Evolutionary conservation across 306 rosid genomes (phyloP), one percentile per base, ranked within the genome.

Genomic region (Arachis hypogaea): DNA sequence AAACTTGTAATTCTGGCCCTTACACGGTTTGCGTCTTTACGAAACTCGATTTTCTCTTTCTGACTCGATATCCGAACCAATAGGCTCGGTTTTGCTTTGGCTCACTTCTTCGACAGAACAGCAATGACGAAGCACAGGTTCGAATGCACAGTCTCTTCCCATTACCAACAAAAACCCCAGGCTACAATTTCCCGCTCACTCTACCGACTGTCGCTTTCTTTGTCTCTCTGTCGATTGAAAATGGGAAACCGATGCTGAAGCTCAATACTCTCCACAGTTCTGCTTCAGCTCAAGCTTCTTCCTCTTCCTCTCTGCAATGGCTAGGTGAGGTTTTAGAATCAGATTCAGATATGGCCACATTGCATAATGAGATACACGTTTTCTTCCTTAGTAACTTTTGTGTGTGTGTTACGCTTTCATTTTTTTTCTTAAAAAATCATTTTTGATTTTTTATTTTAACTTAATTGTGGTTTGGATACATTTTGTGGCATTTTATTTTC

Each of bases 141-240:
- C 66, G 81, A 70, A 3, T 0, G 0, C 61, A 83, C 64, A 81
- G 59, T 74, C 86, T 75, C 66, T 66, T 45, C 50, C 59, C 55
- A 45, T 14, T 69, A 29, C 59, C 72, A 63, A 78, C 69, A 46
- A 3, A 36, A 36, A 7, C 38, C 66, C 66, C 30, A 5, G 5
- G 51, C 69, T 62, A 41, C 66, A 73, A 59, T 69, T 92, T 92
- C 94, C 98, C 98, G 92, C 98, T 83, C 89, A 56, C 68, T 28
- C 73, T 22, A 36, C 77, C 3, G 4, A 55, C 73, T 28, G 54
- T 36, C 66, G n/a, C 70, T 30, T 11, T 44, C 69, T 45, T 36
- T 55, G 41, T 63, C 51, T 65, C 61, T 64, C 75, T 1, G 79
- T 72, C 77, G 74, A 61, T 73, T 11, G 84, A 67, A 76, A 28